A percentile compares a stretch with the other conserved stretches of the same genome.
phyloP scores from a whole-genome alignment of 2,329 filamentous ascomycete species.

The Aureobasidium sp. region DNA sequence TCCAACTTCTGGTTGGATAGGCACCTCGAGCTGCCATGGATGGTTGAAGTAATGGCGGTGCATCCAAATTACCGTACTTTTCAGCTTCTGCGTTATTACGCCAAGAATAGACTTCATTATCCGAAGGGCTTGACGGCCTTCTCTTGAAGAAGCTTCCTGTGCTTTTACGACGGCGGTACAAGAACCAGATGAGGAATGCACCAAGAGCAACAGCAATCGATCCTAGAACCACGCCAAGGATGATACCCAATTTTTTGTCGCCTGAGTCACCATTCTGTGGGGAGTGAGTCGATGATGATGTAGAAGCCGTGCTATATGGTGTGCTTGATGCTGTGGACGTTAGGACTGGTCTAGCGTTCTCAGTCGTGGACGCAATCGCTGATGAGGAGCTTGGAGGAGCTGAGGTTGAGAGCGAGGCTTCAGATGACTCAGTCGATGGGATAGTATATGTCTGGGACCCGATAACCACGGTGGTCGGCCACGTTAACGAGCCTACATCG shows the following conservation, averaged over 20 bases:
- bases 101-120: constrained; percentile 3
- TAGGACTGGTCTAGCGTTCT: constrained; percentile 12
- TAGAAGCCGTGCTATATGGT: neutral
- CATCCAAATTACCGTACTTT: neutral
- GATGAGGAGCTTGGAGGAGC: constrained; percentile 3
- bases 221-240: constrained; percentile 19
- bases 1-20: neutral
- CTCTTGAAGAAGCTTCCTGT: constrained; percentile 15
- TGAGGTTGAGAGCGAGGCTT: constrained; percentile 9
- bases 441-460: constrained; percentile 18
- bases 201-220: constrained; percentile 18
- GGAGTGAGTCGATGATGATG: neutral
- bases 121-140: constrained; percentile 3
- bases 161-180: constrained; percentile 17
- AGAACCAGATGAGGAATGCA: constrained; percentile 16
- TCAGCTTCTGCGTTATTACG: neutral
- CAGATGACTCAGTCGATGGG: neutral
- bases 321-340: constrained; percentile 6
- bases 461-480: constrained; percentile 19
- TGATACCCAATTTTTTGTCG: constrained; percentile 18
- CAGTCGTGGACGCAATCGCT: neutral
- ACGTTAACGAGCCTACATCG: constrained; percentile 16
- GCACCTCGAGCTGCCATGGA: neutral
- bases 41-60: neutral
- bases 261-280: neutral